phyloP scores from a whole-genome alignment of 345 rosid genomes.

The Boechera divaricarpa region DNA sequence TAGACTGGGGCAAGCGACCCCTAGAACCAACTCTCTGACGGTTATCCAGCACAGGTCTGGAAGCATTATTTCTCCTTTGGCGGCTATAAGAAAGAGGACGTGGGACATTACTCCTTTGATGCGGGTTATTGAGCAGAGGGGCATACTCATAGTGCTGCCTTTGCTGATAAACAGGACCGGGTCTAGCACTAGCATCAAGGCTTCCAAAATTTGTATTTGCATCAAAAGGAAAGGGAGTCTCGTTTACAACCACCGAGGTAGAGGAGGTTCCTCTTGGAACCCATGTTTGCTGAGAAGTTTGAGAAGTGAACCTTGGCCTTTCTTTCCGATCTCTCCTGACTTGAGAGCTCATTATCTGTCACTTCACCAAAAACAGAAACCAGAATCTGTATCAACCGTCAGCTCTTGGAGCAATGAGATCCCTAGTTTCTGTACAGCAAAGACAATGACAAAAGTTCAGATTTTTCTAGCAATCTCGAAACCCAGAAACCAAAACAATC shows the following conservation, averaged over 20 bases:
- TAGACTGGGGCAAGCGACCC: slow-evolving; percentile 35
- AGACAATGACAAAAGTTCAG: not conserved
- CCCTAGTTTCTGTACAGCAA: not conserved
- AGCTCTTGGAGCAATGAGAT: not conserved
- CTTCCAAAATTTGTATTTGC: slow-evolving; percentile 25
- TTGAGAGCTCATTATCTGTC: slow-evolving; percentile 62
- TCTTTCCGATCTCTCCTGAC: slow-evolving; percentile 57
- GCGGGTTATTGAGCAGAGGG: not conserved
- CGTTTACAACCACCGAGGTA: slow-evolving; percentile 36
- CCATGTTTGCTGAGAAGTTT: slow-evolving; percentile 61
- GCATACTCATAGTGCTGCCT: slow-evolving; percentile 7
- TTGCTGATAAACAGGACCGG: slow-evolving; percentile 3
- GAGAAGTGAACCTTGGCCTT: slow-evolving; percentile 49
- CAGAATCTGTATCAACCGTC: not conserved
- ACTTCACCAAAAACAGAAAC: slow-evolving; percentile 12
- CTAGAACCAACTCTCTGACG: slow-evolving; percentile 42
- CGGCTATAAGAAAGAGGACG: slow-evolving; percentile 38
- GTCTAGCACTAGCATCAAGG: slow-evolving; percentile 25
- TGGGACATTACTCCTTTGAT: not conserved
- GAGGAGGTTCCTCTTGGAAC: slow-evolving; percentile 62
- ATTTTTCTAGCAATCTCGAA: not conserved
- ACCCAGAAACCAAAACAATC: not conserved
- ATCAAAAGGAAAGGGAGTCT: slow-evolving; percentile 13
- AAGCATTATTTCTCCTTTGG: slow-evolving; percentile 44
- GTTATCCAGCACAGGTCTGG: slow-evolving; percentile 35